phyloP scores from a whole-genome alignment of 331 rosid species.

The Quercus tomentella region DNA sequence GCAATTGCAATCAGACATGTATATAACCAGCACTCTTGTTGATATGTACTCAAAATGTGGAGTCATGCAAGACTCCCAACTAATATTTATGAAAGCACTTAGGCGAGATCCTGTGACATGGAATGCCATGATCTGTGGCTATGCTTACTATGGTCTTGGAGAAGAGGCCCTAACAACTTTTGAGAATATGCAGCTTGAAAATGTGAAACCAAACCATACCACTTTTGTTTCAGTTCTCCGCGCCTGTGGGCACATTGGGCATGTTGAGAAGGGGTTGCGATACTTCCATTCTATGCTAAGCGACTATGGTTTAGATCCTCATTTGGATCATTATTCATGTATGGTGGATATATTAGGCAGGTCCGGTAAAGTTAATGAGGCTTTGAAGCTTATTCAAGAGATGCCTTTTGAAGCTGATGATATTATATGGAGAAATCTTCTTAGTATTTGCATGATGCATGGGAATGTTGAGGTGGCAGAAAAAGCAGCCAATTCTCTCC shows the following conservation, averaged over 20 bases:
- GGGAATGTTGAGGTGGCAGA: constrained; percentile 65
- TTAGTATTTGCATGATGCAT: constrained; percentile 62
- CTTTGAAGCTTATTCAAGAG: constrained; percentile 59
- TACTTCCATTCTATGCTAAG: constrained; percentile 55
- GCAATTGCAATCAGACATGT: constrained; percentile 60
- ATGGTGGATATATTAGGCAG: constrained; percentile 83
- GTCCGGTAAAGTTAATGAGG: constrained; percentile 62
- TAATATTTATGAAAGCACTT: constrained; percentile 62
- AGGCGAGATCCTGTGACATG: constrained; percentile 70
- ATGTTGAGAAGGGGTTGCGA: constrained; percentile 46
- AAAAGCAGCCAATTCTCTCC: constrained; percentile 35
- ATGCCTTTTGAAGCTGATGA: constrained; percentile 80
- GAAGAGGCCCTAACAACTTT: constrained; percentile 52
- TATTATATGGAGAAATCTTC: constrained; percentile 76
- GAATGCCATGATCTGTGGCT: constrained; percentile 87
- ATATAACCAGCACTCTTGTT: constrained; percentile 68
- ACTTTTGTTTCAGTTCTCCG: constrained; percentile 80
- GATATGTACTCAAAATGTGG: constrained; percentile 90
- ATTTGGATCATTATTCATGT: constrained; percentile 76
- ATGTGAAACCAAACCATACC: constrained; percentile 61
- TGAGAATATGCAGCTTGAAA: constrained; percentile 59
- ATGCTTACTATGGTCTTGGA: constrained; percentile 66
- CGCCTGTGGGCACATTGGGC: constrained; percentile 76
- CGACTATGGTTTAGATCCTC: constrained; percentile 55
- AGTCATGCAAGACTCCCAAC: constrained; percentile 56